Percentiles rank a stretch among this genome's conserved stretches.
phyloP scores from a whole-genome alignment of 2,329 filamentous ascomycete genomes.

The Aspergillus sp. region DNA sequence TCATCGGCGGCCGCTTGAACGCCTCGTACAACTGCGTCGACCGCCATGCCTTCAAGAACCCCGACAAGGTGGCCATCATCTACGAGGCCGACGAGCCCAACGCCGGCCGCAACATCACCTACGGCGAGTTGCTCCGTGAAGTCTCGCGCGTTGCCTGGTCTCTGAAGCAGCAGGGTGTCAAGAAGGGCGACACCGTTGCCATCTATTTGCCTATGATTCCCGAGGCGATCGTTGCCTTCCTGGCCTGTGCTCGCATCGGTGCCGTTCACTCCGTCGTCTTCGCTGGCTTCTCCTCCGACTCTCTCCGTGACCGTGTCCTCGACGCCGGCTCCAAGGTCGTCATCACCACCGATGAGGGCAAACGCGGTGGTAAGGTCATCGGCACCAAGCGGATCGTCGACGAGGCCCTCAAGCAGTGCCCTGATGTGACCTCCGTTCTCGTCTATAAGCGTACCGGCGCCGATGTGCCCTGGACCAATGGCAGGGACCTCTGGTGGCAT shows the following conservation, averaged over 20 bases:
- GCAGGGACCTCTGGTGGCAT: conserved; percentile 95
- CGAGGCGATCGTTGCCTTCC: conserved; percentile 81
- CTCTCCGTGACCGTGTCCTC: conserved; percentile 84
- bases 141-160: conserved; percentile 81
- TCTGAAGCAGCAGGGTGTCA: conserved; percentile 88
- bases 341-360: conserved; percentile 95
- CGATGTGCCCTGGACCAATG: conserved; percentile 80
- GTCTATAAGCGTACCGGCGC: conserved; percentile 94
- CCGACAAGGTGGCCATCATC: conserved; percentile 89
- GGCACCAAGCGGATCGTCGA: conserved; percentile 99
- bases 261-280: conserved; percentile 97
- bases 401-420: conserved; percentile 92
- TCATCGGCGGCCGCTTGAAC: conserved; percentile 85
- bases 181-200: conserved; percentile 93
- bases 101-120: conserved; percentile 83
- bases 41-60: conserved; percentile 90
- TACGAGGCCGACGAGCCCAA: conserved; percentile 91
- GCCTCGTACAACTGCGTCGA: conserved; percentile 97
- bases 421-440: conserved; percentile 71
- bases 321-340: conserved; percentile 87
- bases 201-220: conserved; percentile 99
- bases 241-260: conserved; percentile 85
- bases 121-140: conserved; percentile 83
- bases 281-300: conserved; percentile 94
- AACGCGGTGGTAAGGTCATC: conserved; percentile 93